Evolutionary conservation across 306 rosid species (phyloP), one percentile per base, ranked within the genome.

Genomic region (Heteromeles arbutifolia): DNA sequence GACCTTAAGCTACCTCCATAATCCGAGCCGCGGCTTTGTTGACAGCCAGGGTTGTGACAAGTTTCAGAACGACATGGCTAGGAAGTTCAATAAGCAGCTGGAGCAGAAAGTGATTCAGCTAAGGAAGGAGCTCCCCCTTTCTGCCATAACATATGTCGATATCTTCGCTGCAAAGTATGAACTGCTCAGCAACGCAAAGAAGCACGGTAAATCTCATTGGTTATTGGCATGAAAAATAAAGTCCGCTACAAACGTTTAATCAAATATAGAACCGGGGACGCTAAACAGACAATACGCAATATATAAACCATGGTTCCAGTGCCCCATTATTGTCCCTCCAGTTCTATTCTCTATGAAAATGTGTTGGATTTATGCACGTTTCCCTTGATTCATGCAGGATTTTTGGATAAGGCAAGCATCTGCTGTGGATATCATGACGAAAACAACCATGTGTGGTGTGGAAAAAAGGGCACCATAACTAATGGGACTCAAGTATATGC

Each of bases 361-460:
- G 44, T 41, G 0, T 2, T 41, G 44, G 44, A 41, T 41, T 41
- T 41, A 41, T 41, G 44, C 1, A 41, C 44, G 9, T 8, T 9
- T 41, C 57, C 57, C 19, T 15, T 14, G 21, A 52, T 52, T 14
- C 59, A 25, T 79, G 82, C 81, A 93, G 97, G 98, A 21, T 93
- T 93, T 67, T 75, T 78, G 17, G 89, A 86, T 3, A 86, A 84
- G 43, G 76, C 24, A 19, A 50, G 59, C 14, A 89, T 93, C 15
- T 90, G 98, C 65, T 93, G 98, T 81, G 98, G 98, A 56, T 86
- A 81, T 48, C 95, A 89, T 62, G 86, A 89, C 67, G 80, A 77
- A 53, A 82, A 75, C 0, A 17, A 66, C 29, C 88, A 89, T 48
- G 84, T 89, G 3, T 86, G 75, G 79, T 93, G 98, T 78, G 95